Evolutionary conservation across 805 yeast genomes (phyloP).

Genomic region (Geotrichum ghanense): DNA sequence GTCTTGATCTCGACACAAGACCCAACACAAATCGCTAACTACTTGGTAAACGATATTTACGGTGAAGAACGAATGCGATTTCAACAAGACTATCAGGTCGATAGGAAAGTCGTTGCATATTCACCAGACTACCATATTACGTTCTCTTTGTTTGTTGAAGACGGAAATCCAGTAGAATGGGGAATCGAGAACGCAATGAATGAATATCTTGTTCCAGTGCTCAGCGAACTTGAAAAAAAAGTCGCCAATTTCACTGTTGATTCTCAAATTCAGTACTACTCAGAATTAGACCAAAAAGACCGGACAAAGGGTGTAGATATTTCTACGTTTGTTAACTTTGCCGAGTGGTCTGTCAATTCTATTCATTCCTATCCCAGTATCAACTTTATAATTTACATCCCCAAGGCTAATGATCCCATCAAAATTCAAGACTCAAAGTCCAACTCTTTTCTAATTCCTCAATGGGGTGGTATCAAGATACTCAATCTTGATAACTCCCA

Average conservation of each 20-base stretch:
- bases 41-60: conserved; percentile 36
- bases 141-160: conserved; percentile 60
- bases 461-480: conserved; percentile 75
- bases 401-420: conserved; percentile 39
- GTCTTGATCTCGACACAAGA: conserved; percentile 45
- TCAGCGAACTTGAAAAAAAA: conserved; percentile 36
- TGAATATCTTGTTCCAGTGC: conserved; percentile 43
- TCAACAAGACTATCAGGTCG: conserved; percentile 15
- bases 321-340: conserved; percentile 69
- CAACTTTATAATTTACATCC: conserved; percentile 61
- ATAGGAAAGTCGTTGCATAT: conserved; percentile 37
- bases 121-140: conserved; percentile 65
- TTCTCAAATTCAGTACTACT: conserved; percentile 65
- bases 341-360: conserved; percentile 66
- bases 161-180: conserved; percentile 52
- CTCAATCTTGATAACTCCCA: conserved; percentile 27
- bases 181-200: conserved; percentile 47
- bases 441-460: conserved; percentile 68
- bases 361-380: conserved; percentile 52
- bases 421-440: conserved; percentile 34
- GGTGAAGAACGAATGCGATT: conserved; percentile 30
- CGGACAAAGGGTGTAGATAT: conserved; percentile 23
- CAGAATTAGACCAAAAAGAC: conserved; percentile 26
- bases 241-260: conserved; percentile 66
- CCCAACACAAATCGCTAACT: conserved; percentile 50